Conservation (phyloP, 2,329 filamentous ascomycete species). For the Ceratocystiopsis brevicomis region DNA sequence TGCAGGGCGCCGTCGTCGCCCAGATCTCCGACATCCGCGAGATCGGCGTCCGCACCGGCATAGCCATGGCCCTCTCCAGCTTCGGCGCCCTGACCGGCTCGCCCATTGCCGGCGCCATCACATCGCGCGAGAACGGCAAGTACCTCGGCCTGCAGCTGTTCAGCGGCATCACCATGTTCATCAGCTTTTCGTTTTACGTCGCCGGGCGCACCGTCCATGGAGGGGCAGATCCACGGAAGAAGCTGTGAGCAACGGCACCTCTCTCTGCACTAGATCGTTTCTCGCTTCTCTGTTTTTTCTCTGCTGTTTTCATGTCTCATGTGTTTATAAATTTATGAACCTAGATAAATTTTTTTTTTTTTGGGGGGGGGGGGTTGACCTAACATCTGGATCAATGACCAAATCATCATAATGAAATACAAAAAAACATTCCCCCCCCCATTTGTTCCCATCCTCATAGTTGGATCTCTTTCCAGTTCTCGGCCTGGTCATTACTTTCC, state of each 20-base stretch:
- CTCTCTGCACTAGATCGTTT: too few species aligned
- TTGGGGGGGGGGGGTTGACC: too few species aligned
- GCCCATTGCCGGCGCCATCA: slow-evolving; percentile 36
- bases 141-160: slow-evolving; percentile 37
- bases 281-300: not conserved
- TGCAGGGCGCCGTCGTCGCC: slow-evolving; percentile 36
- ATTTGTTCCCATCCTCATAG: too few species aligned
- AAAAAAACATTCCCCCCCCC: too few species aligned
- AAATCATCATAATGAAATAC: too few species aligned
- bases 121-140: slow-evolving; percentile 22
- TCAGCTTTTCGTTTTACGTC: slow-evolving; percentile 11
- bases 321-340: too few species aligned
- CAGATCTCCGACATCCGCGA: slow-evolving; percentile 41
- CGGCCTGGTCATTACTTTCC: too few species aligned
- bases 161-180: slow-evolving; percentile 26
- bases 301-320: too few species aligned
- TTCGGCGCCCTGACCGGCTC: slow-evolving; percentile 38
- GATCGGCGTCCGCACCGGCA: slow-evolving; percentile 39
- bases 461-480: too few species aligned
- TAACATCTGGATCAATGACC: too few species aligned
- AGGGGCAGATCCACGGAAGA: slow-evolving; percentile 10
- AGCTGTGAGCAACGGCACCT: slow-evolving; percentile 6
- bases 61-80: slow-evolving; percentile 34
- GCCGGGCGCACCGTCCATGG: slow-evolving; percentile 12
- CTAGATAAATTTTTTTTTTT: too few species aligned